Evolutionary conservation across 345 rosid species (phyloP), one percentile per base, ranked within the genome.

Genomic region (Citrus mangshanensis): DNA sequence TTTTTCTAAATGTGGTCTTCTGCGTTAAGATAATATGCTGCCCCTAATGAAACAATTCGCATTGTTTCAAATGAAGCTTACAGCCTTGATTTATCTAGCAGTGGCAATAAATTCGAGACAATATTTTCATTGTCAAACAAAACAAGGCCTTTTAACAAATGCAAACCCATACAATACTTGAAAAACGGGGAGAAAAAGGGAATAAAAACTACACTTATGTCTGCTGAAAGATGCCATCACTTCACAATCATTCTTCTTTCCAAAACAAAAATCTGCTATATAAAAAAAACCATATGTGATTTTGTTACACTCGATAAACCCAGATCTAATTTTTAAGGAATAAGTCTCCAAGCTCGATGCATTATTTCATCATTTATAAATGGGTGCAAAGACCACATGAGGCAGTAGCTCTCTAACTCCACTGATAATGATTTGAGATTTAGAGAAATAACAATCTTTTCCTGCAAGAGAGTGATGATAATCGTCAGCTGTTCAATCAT

Each of bases 371-470:
- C 98, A 30, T 90, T 80, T 25, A 92, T 64, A 77, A 76, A 95
- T 27, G 98, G 98, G 34, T 84, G 91, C 83, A 95, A 77, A 18
- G 95, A 91, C 97, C 98, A 95, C 95, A 95, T 87, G 55, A 88
- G 59, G 78, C 86, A 82, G 75, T 93, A 95, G 84, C 88, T 82
- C 82, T 90, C 91, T 66, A 95, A 73, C 72, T 91, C 98, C 72
- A 71, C 88, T 1, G 90, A 76, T 5, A 87, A 79, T 72, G 89
- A 76, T 83, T 86, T 92, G 82, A 93, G 84, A 81, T 83, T 89
- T 32, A 95, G 82, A 9, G 93, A 86, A 67, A 71, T 79, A 71
- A 92, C 88, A 68, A 95, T 91, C 79, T 79, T 91, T 74, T 89
- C 95, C 98, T 92, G 94, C 81, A 85, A 54, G 34, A 30, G 12